phyloP scores from a whole-genome alignment of 2,329 filamentous ascomycete species.

The Fusarium sp. region DNA sequence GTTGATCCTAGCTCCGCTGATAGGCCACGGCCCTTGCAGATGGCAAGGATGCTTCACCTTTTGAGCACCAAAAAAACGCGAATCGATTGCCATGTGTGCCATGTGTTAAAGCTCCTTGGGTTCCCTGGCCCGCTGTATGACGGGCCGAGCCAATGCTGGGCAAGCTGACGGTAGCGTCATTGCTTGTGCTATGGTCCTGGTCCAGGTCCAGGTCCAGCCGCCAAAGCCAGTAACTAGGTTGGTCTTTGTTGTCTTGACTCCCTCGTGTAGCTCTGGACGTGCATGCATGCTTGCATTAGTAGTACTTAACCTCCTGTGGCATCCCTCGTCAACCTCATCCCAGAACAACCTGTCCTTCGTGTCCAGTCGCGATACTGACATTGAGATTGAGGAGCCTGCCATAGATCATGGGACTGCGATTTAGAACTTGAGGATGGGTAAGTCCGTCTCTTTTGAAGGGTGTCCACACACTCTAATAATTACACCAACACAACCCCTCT shows the following conservation, averaged over 20 bases:
- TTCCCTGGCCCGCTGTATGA: slow-evolving; percentile 27
- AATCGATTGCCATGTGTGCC: slow-evolving; percentile 33
- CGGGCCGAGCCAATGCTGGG: slow-evolving; percentile 37
- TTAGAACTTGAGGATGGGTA: slow-evolving; percentile 51
- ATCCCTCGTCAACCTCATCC: slow-evolving; percentile 35
- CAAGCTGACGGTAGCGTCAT: slow-evolving; percentile 39
- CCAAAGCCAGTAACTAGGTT: slow-evolving; percentile 12
- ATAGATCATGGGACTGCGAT: slow-evolving; percentile 49
- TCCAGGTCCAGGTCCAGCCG: slow-evolving; percentile 31
- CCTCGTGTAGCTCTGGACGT: slow-evolving; percentile 30
- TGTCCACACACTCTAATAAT: slow-evolving; percentile 33
- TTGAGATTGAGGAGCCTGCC: slow-evolving; percentile 29
- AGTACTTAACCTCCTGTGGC: neutral
- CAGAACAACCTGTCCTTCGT: slow-evolving; percentile 17
- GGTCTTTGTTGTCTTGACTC: slow-evolving; percentile 37
- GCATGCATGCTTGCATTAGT: too few species aligned
- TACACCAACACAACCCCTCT: slow-evolving; percentile 35
- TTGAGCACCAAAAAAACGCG: slow-evolving; percentile 29
- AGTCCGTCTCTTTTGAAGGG: slow-evolving; percentile 42
- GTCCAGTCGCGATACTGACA: slow-evolving; percentile 26
- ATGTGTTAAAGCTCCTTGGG: slow-evolving; percentile 33
- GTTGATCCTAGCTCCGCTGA: slow-evolving; percentile 37
- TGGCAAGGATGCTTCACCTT: slow-evolving; percentile 39
- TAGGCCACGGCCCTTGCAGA: slow-evolving; percentile 47
- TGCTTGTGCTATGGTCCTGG: slow-evolving; percentile 12